These are phyloP conservation scores for Acanthamoeba lenticulata DNA, from an alignment of 208 protist species.

Conservation along the genomic window DNA sequence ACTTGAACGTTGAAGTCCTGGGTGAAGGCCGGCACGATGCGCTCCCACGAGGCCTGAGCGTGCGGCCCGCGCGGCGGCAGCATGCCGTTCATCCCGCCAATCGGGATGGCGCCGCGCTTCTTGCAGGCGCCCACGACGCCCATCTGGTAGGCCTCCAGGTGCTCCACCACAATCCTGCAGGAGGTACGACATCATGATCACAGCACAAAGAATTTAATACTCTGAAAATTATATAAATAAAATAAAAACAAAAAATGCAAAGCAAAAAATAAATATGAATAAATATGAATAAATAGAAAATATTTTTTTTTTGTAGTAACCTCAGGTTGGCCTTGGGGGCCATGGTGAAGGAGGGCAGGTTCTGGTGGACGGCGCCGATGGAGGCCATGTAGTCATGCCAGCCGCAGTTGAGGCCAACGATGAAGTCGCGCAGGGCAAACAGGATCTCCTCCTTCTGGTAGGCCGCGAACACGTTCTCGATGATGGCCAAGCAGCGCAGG, in stretches of 20 bases:
- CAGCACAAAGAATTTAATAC: background rate
- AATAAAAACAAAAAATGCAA: background rate
- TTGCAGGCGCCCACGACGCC: constrained; percentile 58
- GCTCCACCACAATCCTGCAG: constrained; percentile 54
- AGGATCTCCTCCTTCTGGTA: constrained; percentile 66
- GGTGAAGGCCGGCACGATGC: constrained; percentile 30
- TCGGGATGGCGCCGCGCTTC: constrained; percentile 37
- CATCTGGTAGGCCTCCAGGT: constrained; percentile 62
- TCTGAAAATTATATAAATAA: background rate
- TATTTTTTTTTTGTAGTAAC: background rate
- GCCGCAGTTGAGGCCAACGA: constrained; percentile 61
- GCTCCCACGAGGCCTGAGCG: background rate
- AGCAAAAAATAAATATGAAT: background rate
- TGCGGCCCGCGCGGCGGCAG: constrained; percentile 18
- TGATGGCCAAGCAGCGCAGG: constrained; percentile 43
- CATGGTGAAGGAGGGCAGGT: constrained; percentile 53
- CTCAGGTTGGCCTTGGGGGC: constrained; percentile 55
- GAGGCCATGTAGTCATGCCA: constrained; percentile 65
- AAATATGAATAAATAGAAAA: background rate
- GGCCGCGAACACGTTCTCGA: constrained; percentile 59
- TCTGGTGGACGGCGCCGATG: constrained; percentile 52
- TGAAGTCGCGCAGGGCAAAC: constrained; percentile 31
- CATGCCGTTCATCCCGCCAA: constrained; percentile 61
- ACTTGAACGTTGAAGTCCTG: constrained; percentile 61
- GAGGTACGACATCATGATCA: background rate